Evolutionary conservation across 2,329 filamentous ascomycete species (phyloP).

Genomic region (Niveomyces coronatus): DNA sequence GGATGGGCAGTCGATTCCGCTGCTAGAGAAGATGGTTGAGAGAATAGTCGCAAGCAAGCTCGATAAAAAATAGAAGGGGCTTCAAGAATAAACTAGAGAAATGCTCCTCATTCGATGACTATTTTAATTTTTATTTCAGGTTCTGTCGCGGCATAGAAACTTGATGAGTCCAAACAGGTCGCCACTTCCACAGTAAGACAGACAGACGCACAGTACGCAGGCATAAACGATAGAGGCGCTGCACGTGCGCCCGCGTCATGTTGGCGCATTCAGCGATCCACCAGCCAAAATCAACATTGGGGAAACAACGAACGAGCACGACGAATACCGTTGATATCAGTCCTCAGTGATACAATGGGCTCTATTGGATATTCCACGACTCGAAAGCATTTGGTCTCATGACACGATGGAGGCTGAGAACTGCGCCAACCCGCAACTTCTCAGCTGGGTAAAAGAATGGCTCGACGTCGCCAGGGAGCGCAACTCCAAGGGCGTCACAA

Average conservation of each 20-base stretch:
- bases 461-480: conserved; percentile 57
- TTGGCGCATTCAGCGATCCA: neutral
- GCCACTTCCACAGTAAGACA: too few species aligned
- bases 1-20: conserved; percentile 39
- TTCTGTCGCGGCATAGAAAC: too few species aligned
- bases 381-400: neutral
- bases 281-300: conserved; percentile 3
- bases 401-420: conserved; percentile 6
- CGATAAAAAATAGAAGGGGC: conserved; percentile 1
- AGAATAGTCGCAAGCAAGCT: conserved; percentile 61
- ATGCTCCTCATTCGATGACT: too few species aligned
- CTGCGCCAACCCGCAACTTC: conserved; percentile 55
- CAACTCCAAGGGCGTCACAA: conserved; percentile 60
- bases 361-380: too few species aligned
- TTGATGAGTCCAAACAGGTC: too few species aligned
- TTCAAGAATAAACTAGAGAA: neutral
- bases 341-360: too few species aligned
- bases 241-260: neutral
- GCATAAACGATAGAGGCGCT: too few species aligned
- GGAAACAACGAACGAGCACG: too few species aligned
- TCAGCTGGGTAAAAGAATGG: conserved; percentile 70
- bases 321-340: too few species aligned
- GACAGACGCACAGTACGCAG: too few species aligned
- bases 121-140: too few species aligned
- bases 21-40: conserved; percentile 63